Base-by-base conservation (phyloP, 768 basidiomycete species). In the Lactifluus volemus region DNA sequence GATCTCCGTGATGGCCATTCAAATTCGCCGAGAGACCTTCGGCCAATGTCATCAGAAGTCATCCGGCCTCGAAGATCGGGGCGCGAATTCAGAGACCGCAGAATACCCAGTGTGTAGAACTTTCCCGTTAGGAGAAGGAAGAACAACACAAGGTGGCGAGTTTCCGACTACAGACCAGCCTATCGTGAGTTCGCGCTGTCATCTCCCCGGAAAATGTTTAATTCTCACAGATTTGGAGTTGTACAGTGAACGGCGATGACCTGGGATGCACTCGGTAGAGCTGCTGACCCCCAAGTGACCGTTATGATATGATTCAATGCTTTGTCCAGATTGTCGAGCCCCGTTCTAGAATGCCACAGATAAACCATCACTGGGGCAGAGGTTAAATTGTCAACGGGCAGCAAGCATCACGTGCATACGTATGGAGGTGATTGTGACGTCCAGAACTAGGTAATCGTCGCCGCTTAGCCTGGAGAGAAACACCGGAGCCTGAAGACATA, bases 91-190 rank as follows among this genome's bases (percentile, higher is more conserved):
- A 72, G 57, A 8, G 65, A 70, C n/a, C 68, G 71, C 30, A 69
- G 53, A 25, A 71, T 59, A 36, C 68, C 70, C 19, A 70, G 63
- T 12, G 66, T 68, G 55, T 70, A 81, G 59, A 82, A 72, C 66
- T 82, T 82, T 41, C 80, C 80, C 3, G 79, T 78, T 51, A 79
- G 68, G 17, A 81, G 67, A 38, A 77, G 71, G 66, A 82, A 81
- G 63, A 81, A 76, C 5, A 81, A 66, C 36, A 78, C 74, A 7
- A 81, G 65, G n/a, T 70, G 55, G 30, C 52, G 57, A 48, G 41
- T 55, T 49, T 56, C 50, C 9, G 34, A 32, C 65, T 66, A 39
- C n/a, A 4, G 17, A 54, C 9, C 5, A 21, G n/a, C 21, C 8
- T 5, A 12, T 15, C 34, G 9, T 63, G 5, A 56, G 42, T 11